Base-by-base conservation (phyloP, 306 rosid genomes). In the Castanea mollissima region DNA sequence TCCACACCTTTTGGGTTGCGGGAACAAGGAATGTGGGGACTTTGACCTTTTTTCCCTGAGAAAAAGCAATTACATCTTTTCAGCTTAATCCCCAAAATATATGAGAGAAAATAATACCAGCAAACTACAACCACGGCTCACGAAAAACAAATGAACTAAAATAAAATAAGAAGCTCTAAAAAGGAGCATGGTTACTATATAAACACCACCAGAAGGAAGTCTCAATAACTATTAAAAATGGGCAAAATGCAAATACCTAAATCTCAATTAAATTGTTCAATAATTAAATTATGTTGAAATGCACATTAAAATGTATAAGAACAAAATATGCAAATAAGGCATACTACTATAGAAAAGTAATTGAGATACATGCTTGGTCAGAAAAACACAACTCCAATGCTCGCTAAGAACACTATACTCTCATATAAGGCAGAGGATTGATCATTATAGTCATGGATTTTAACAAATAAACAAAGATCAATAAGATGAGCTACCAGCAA, bases 11-110 rank as follows among this genome's bases (percentile, higher is more conserved):
- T 78, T 91, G 99, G 19, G 99, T 93, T n/a, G 99, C 99, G 41
- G 99, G 99, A 76, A 95, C 99, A 71, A 95, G 97, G 78, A 91
- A 95, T 34, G 99, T 95, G 76, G 99, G 98, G 46, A 93, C 99
- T 93, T 91, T 95, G 76, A 95, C 98, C 87, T 79, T 81, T 87
- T 90, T 91, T 6, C 97, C 96, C 99, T 95, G 91, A 84, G 64
- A 83, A n/a, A 76, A 73, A 58, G 44, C 77, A 81, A 80, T 72
- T 21, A 20, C 6, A 11, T 73, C 31, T 32, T 60, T 49, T 77
- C 38, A 68, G 41, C 34, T 56, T 65, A 31, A 68, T 18, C 27
- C 69, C 7, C 27, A 11, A 34, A 49, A 67, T n/a, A 55, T 31
- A 73, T 25, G 63, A 55, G 51, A 55, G 52, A 71, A 69, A 64